Evolutionary conservation across 805 yeast genomes (phyloP).

Genomic region (Isabelozyma rhagii): DNA sequence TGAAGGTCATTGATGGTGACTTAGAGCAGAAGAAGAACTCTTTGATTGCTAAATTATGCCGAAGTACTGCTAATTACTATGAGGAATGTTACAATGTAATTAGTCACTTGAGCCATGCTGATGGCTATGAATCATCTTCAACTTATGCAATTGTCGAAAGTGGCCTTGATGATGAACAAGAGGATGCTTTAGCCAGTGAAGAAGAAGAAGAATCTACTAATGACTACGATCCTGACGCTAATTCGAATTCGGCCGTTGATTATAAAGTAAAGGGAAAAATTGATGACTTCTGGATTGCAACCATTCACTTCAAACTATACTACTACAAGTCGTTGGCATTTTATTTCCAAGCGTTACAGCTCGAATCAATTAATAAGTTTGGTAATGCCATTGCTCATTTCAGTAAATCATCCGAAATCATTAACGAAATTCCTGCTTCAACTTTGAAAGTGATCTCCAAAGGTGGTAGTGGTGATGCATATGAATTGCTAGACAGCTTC

Average conservation of each 20-base stretch:
- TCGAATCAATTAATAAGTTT: constrained; percentile 54
- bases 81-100: constrained; percentile 48
- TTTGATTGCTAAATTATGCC: constrained; percentile 72
- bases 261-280: constrained; percentile 22
- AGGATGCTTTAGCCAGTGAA: constrained; percentile 17
- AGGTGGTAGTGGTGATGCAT: constrained; percentile 21
- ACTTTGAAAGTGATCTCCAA: constrained; percentile 22
- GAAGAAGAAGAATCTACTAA: constrained; percentile 5
- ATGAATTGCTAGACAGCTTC: constrained; percentile 38
- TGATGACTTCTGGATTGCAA: constrained; percentile 48
- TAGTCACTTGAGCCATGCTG: constrained; percentile 14
- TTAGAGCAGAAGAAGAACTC: constrained; percentile 57
- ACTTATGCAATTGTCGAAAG: constrained; percentile 18
- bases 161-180: constrained; percentile 30
- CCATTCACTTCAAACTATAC: constrained; percentile 47
- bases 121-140: constrained; percentile 5
- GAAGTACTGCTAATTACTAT: constrained; percentile 56
- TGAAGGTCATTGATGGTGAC: constrained; percentile 54
- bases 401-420: constrained; percentile 47
- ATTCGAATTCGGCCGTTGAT: constrained; percentile 5
- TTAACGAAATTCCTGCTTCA: constrained; percentile 27
- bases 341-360: constrained; percentile 54
- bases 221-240: constrained; percentile 3
- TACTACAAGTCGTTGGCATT: constrained; percentile 60
- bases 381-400: constrained; percentile 77